phyloP scores from a whole-genome alignment of 2,329 filamentous ascomycete genomes.

The Metarhizium sp. region DNA sequence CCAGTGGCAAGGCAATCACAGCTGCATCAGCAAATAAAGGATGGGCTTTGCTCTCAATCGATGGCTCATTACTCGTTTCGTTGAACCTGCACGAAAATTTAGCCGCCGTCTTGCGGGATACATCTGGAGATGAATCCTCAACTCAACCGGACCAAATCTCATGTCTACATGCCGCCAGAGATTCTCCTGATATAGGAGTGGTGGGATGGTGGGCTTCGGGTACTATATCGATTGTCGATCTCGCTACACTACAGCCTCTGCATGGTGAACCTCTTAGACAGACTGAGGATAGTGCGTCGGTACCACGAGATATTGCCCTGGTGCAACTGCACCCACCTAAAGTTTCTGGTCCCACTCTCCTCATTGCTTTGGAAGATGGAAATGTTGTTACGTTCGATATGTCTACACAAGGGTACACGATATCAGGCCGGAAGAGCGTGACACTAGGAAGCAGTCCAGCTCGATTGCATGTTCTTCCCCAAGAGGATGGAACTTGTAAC shows the following conservation, averaged over 20 bases:
- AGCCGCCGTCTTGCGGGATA: conserved; percentile 46
- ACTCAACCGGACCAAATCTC: conserved; percentile 60
- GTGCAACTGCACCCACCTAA: conserved; percentile 63
- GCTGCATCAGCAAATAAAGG: conserved; percentile 65
- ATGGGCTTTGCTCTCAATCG: conserved; percentile 63
- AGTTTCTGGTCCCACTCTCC: conserved; percentile 58
- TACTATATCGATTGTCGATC: conserved; percentile 62
- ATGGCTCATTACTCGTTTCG: conserved; percentile 63
- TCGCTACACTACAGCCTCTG: conserved; percentile 56
- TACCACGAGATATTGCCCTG: conserved; percentile 74
- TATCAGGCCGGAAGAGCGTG: conserved; percentile 70
- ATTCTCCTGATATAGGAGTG: conserved; percentile 58
- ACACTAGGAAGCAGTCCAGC: conserved; percentile 81
- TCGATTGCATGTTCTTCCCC: conserved; percentile 67
- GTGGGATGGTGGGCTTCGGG: conserved; percentile 85
- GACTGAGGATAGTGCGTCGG: conserved; percentile 58
- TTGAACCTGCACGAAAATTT: conserved; percentile 55
- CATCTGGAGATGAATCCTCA: conserved; percentile 38
- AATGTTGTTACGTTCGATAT: conserved; percentile 79
- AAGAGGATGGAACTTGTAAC: conserved; percentile 57
- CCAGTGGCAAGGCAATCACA: conserved; percentile 53
- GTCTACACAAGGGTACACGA: conserved; percentile 45
- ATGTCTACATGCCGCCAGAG: conserved; percentile 66
- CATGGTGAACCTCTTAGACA: conserved; percentile 53
- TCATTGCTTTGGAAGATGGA: conserved; percentile 88